Conservation (phyloP, 495 filamentous ascomycete species). For the Penicillium coprophilum region DNA sequence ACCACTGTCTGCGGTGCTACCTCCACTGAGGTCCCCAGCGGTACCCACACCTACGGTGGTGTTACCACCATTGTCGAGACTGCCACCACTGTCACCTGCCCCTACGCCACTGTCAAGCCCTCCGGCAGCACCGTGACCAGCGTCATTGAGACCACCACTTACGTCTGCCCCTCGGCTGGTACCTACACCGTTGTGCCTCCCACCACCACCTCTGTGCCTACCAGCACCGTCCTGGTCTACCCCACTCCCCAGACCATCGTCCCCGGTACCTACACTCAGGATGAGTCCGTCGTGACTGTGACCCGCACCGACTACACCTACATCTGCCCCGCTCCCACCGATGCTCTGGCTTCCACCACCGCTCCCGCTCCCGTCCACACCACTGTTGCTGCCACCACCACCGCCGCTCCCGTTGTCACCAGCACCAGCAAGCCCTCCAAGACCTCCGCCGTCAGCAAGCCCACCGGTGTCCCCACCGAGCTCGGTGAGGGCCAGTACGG, state of each 20-base stretch:
- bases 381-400: constrained; percentile 26
- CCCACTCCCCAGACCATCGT: constrained; percentile 63
- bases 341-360: constrained; percentile 24
- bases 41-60: constrained; percentile 72
- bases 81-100: constrained; percentile 70
- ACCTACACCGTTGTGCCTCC: constrained; percentile 76
- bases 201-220: constrained; percentile 57
- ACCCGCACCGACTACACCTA: constrained; percentile 67
- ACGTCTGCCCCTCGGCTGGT: constrained; percentile 74
- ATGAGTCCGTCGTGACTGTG: constrained; percentile 64
- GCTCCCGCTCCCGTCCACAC: constrained; percentile 23
- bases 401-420: constrained; percentile 18
- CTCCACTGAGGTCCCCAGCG: constrained; percentile 60
- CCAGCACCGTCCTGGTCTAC: constrained; percentile 59
- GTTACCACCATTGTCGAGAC: constrained; percentile 72
- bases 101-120: constrained; percentile 66
- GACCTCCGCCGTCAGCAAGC: constrained; percentile 15
- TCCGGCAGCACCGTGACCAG: constrained; percentile 63
- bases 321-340: constrained; percentile 67
- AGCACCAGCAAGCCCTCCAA: constrained; percentile 13
- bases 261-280: constrained; percentile 73
- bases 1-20: constrained; percentile 67
- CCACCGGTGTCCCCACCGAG: neutral
- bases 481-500: constrained; percentile 64
- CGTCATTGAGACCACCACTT: constrained; percentile 70